Percentiles rank a stretch among this genome's conserved stretches.
phyloP scores from a whole-genome alignment of 345 rosid genomes.

The Sapria himalayana region DNA sequence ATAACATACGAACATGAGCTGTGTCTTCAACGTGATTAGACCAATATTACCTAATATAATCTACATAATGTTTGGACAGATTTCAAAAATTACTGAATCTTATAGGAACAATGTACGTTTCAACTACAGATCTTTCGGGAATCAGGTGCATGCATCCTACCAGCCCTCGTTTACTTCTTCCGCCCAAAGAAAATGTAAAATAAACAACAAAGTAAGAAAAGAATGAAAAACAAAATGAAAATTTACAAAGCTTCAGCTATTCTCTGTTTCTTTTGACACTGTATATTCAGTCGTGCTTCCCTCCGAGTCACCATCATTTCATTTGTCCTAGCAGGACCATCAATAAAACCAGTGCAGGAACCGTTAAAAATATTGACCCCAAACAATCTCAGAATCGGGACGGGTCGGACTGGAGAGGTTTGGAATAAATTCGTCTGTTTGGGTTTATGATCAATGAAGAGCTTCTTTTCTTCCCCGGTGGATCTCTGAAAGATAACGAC shows the following conservation, averaged over 20 bases:
- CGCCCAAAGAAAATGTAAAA: slow-evolving; percentile 1
- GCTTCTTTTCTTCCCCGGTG: slow-evolving; percentile 47
- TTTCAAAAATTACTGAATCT: too few species aligned
- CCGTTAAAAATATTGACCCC: slow-evolving; percentile 63
- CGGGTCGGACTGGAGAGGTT: slow-evolving; percentile 13
- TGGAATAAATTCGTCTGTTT: slow-evolving; percentile 11
- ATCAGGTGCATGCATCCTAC: too few species aligned
- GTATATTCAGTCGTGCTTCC: slow-evolving; percentile 29
- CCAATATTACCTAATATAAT: too few species aligned
- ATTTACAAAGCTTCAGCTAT: slow-evolving; percentile 49
- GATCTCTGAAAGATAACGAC: slow-evolving; percentile 56
- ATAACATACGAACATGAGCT: too few species aligned
- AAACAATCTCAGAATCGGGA: slow-evolving; percentile 42
- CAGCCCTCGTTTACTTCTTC: too few species aligned
- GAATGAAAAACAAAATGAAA: slow-evolving; percentile 3
- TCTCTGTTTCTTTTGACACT: slow-evolving; percentile 53
- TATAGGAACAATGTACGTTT: too few species aligned
- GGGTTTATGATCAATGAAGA: slow-evolving; percentile 36
- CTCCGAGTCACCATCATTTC: slow-evolving; percentile 42
- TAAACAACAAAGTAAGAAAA: background rate
- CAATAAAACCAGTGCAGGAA: slow-evolving; percentile 9
- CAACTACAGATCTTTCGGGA: too few species aligned
- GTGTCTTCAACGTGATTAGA: too few species aligned
- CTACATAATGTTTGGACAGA: too few species aligned
- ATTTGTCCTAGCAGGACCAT: slow-evolving; percentile 16